Base-by-base conservation (phyloP, 192 early-diverging fungal species). In the Powellomyces hirtus region DNA sequence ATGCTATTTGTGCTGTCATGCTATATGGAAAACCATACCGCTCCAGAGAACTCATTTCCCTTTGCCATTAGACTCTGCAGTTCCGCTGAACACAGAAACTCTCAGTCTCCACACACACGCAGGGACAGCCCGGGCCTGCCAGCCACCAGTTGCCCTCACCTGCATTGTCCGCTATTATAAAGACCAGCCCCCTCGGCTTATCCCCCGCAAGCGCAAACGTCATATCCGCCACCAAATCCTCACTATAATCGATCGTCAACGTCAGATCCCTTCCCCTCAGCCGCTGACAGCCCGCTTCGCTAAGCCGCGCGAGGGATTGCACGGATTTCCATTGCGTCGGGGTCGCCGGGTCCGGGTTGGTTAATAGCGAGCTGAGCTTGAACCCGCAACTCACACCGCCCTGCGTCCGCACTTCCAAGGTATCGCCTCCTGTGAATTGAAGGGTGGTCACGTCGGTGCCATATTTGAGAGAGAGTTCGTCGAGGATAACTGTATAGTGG, bases 271-370 rank as follows among this genome's bases (percentile, higher is more conserved):
- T 56, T 29, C 44, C 40, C 20, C 40, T n/a, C 58, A 69, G 30
- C 29, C 67, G 22, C 2, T 69, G 22, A n/a, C n/a, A 49, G 38
- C 55, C 36, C 13, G 67, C 67, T 0, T 24, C 58, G 67, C 67
- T 69, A n/a, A 50, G 29, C 38, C 67, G 56, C 40, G 67, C 57
- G 4, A 60, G 37, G 11, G 67, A 44, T 34, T 69, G 67, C 1
- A 69, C 55, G 11, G 67, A 69, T 49, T 60, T 59, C 67, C 67
- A 69, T 26, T 67, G 65, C 20, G 65, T 67, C 4, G 56, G 55
- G 0, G 56, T 49, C 7, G 55, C 22, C 2, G 58, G 57, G 42
- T 69, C 57, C 5, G 67, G 67, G 11, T 61, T 45, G 4, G 45
- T 44, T 16, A 69, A 31, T 18, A 66, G 36, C 5, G 46, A 66